Base-by-base conservation (phyloP, 2,329 filamentous ascomycete species). In the Beauveria medogensis region DNA sequence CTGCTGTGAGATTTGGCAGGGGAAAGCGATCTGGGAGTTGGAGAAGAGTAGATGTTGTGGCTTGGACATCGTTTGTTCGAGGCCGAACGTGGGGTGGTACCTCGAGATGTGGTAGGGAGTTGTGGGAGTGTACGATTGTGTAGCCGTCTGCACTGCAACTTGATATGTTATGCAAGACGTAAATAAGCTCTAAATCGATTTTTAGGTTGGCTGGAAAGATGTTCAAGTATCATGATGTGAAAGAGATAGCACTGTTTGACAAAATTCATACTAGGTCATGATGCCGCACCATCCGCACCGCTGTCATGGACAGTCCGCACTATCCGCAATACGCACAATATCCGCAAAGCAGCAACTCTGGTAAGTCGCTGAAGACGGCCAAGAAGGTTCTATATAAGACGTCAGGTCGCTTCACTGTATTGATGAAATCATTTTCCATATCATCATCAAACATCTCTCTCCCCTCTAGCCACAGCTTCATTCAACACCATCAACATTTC, bases 281-380 rank as follows among this genome's bases (percentile, higher is more conserved):
- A 6, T 55, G 14, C 55, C 50, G 40, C 59, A 61, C 8, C 26
- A 52, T 34, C 46, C 43, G 53, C 26, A 37, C 5, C 8, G 12
- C 47, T 44, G 24, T 24, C 34, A 51, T 22, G 16, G 20, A 41
- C 22, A 8, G 5, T 47, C 60, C 60, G 60, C 60, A 60, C 20
- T 60, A 55, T 60, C 59, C 59, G 59, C 59, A 60, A 43, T 55
- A 53, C 55, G 20, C 55, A 10, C 44, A 46, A 57, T 47, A 46
- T 46, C 37, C 57, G 57, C 57, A 37, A 34, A 43, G 37, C 48
- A 44, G n/a, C 48, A 20, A n/a, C 47, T 59, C 37, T 28, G 46
- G 40, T 60, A 47, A 54, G 50, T 60, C 50, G 50, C 6, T 9
- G 18, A 22, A 8, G 18, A 26, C 10, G 30, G 47, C 14, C 12